phyloP scores from a whole-genome alignment of 1,284 basidiomycete species.

The Phellopilus nigrolimitatus region DNA sequence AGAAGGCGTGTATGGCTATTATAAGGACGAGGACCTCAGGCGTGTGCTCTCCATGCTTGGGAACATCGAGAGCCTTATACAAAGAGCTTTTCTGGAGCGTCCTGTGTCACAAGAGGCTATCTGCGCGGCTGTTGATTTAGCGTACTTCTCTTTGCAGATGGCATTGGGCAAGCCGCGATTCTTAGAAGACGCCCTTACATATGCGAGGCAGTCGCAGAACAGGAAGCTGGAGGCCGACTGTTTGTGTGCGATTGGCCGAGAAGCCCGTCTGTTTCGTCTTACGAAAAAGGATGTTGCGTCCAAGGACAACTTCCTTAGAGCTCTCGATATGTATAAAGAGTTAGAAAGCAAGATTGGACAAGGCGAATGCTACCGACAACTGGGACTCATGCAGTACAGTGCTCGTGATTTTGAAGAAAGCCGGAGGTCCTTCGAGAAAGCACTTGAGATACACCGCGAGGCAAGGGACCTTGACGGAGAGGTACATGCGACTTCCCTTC shows the following conservation, averaged over 20 bases:
- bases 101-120: background rate
- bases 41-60: background rate
- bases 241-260: background rate
- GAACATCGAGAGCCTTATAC: conserved; percentile 14
- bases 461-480: background rate
- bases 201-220: background rate
- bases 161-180: background rate
- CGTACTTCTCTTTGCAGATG: conserved; percentile 1
- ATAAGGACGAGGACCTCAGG: background rate
- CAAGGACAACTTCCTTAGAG: background rate
- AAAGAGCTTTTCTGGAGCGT: background rate
- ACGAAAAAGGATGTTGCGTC: background rate
- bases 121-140: background rate
- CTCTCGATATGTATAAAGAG: background rate
- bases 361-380: conserved; percentile 2
- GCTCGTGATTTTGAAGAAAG: background rate
- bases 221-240: conserved; percentile 10
- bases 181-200: background rate
- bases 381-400: background rate
- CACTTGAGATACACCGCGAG: background rate
- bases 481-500: background rate
- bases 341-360: conserved; percentile 2
- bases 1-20: background rate
- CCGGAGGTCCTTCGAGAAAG: background rate
- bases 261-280: background rate